Conservation (phyloP, 306 rosid species). For the Chamaecrista fasciculata region DNA sequence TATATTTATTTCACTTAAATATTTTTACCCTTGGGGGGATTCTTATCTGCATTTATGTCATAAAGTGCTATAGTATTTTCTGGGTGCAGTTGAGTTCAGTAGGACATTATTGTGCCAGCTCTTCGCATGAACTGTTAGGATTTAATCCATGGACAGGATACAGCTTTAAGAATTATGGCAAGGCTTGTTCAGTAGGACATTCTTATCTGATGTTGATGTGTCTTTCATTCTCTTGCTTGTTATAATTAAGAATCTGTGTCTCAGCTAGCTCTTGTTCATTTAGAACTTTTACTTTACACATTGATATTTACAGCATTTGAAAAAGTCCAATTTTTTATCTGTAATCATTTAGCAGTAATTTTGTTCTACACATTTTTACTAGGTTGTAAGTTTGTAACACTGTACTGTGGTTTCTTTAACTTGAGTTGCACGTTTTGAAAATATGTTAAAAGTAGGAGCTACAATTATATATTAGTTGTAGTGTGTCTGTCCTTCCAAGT, state of each 20-base stretch:
- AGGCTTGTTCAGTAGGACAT: too few species aligned
- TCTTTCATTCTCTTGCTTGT: slow-evolving; percentile 6
- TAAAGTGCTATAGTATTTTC: slow-evolving; percentile 15
- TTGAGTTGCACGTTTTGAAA: neutral
- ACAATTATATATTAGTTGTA: neutral
- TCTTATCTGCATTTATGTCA: slow-evolving; percentile 5
- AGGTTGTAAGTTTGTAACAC: too few species aligned
- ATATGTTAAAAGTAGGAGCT: neutral
- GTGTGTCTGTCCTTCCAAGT: neutral
- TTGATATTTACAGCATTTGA: neutral
- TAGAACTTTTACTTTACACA: neutral
- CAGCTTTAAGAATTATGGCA: slow-evolving; percentile 90
- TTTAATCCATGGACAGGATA: slow-evolving; percentile 89
- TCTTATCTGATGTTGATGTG: slow-evolving; percentile 91
- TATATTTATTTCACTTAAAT: neutral
- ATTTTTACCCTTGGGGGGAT: neutral
- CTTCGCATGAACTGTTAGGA: slow-evolving; percentile 88
- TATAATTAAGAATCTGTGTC: neutral
- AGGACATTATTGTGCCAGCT: slow-evolving; percentile 91
- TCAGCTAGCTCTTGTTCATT: neutral
- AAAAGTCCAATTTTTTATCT: neutral
- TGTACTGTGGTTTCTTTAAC: neutral
- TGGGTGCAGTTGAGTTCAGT: slow-evolving; percentile 84
- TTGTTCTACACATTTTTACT: neutral
- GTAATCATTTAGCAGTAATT: slow-evolving; percentile 13